phyloP scores from a whole-genome alignment of 495 filamentous ascomycete genomes.

The Lepidopterella palustris region DNA sequence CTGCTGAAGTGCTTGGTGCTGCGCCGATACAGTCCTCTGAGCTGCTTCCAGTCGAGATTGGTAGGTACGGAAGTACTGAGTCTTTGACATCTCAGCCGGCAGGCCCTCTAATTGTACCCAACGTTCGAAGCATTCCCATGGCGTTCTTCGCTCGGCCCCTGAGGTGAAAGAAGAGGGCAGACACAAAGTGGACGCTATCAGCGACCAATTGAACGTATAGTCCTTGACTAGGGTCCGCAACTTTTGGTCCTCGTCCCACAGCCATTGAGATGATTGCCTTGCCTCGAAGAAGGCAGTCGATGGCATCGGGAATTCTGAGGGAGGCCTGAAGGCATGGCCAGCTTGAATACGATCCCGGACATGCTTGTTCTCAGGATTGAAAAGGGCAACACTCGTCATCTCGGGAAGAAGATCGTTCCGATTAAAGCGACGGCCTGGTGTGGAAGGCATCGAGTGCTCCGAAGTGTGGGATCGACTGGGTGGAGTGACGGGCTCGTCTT shows the following conservation, averaged over 20 bases:
- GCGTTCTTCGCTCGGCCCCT: conserved; percentile 81
- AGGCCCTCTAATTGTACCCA: conserved; percentile 87
- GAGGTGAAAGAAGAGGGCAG: conserved; percentile 70
- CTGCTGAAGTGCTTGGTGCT: conserved; percentile 52
- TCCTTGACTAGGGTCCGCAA: conserved; percentile 78
- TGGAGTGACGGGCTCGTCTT: conserved; percentile 52
- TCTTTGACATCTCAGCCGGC: conserved; percentile 86
- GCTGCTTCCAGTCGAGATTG: conserved; percentile 73
- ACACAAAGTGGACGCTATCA: conserved; percentile 73
- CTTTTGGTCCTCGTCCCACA: conserved; percentile 79
- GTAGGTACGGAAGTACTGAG: conserved; percentile 83
- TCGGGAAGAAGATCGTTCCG: conserved; percentile 55
- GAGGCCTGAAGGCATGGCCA: conserved; percentile 89
- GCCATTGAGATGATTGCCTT: conserved; percentile 83
- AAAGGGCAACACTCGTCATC: conserved; percentile 74
- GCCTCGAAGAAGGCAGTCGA: conserved; percentile 81
- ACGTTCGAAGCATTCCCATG: conserved; percentile 98
- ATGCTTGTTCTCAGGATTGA: conserved; percentile 80
- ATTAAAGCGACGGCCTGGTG: conserved; percentile 31
- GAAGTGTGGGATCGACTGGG: conserved; percentile 25
- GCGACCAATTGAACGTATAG: conserved; percentile 93
- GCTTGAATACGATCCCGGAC: conserved; percentile 87
- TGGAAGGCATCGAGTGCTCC: conserved; percentile 25
- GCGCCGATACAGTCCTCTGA: conserved; percentile 56
- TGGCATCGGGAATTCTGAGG: conserved; percentile 82